Conservation (phyloP, 2,329 filamentous ascomycete genomes). For the Whalleya microplaca region DNA sequence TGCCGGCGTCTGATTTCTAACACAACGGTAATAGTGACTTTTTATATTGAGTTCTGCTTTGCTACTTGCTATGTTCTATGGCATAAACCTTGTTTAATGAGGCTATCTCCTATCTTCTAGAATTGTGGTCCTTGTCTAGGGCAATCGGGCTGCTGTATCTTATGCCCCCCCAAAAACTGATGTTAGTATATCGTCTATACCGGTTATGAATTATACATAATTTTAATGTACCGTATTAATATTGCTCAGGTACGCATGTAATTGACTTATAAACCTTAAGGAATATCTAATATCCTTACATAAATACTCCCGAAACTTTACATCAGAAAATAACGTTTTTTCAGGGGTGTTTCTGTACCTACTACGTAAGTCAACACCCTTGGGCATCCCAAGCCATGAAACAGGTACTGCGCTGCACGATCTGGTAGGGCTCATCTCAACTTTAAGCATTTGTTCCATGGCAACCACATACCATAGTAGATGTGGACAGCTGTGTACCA, state of each 20-base stretch:
- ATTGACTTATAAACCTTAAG: neutral
- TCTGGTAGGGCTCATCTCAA: constrained; percentile 25
- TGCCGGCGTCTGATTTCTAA: no score
- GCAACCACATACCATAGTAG: neutral
- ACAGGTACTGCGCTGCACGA: constrained; percentile 22
- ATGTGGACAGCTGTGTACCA: constrained; percentile 8
- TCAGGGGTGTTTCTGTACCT: neutral
- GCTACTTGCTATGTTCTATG: constrained; percentile 11
- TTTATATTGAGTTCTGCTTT: neutral
- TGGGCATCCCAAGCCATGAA: constrained; percentile 21
- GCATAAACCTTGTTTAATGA: constrained; percentile 29
- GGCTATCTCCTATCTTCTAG: constrained; percentile 24
- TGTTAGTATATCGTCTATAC: no score
- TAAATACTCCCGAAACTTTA: neutral
- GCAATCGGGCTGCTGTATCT: neutral
- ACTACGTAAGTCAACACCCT: neutral
- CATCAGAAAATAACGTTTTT: neutral
- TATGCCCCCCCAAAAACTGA: no score
- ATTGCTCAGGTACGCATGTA: neutral
- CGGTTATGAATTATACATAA: constrained; percentile 17
- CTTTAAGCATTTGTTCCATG: constrained; percentile 4
- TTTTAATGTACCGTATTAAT: neutral
- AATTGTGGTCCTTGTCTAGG: constrained; percentile 18
- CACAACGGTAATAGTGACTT: neutral
- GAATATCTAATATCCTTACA: neutral